Base-by-base conservation (phyloP, 2,329 filamentous ascomycete genomes). In the Paraconiothyrium brasiliense region DNA sequence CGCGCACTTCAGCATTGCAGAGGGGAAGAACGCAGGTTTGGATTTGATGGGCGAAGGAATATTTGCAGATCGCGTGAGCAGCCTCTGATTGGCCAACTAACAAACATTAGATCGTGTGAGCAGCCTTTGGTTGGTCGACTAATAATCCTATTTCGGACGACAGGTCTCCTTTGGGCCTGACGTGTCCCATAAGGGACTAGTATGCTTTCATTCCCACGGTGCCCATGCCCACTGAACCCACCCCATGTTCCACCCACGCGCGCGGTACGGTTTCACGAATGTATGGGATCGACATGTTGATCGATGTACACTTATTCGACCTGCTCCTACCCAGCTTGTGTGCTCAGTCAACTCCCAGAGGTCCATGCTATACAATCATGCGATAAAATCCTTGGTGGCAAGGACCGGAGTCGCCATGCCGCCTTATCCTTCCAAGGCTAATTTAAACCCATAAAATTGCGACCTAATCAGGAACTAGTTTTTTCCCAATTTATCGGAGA, bases 391-490 rank as follows among this genome's bases (percentile, higher is more conserved):
- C 20, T 27, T 3, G 32, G 34, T 52, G 32, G 34, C 49, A 11
- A 41, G 49, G 49, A 52, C 49, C 49, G 49, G 49, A 52, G 49
- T 52, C 39, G 49, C 20, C 35, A 39, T 52, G 34, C 13, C 34
- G 34, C 49, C 35, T 52, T 37, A 52, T 41, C 39, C 39, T n/a
- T n/a, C 4, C 32, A 37, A 24, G 6, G 20, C 32, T 52, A 52
- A 52, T 52, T 41, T 51, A 39, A 51, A 51, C 6, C 20, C n/a
- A 37, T 37, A 24, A 20, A 52, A 37, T 39, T 52, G 39, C 49
- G 49, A 52, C 35, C 49, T 27, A 52, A 52, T 52, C 49, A 39
- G 49, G 49, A 27, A 27, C 49, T 52, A 52, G 49, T 24, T 41
- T 52, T 52, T 52, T 52, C n/a, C 13, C 49, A 39, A 52, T 52